Base-by-base conservation (phyloP, 306 rosid species). In the Prunus dulcis region DNA sequence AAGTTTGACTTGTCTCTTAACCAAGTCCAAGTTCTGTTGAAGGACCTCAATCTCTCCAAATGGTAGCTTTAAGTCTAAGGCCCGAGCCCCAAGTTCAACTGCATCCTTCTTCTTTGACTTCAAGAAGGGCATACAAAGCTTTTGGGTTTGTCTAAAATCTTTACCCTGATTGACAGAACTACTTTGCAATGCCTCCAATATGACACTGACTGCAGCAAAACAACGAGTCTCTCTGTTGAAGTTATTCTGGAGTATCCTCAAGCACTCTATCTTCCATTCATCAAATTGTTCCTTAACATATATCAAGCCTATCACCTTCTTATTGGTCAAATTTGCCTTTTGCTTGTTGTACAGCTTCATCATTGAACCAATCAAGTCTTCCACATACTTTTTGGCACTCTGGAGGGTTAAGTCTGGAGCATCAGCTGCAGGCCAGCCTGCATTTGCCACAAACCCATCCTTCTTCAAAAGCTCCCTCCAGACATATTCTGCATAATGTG, bases 291-390 rank as follows among this genome's bases (percentile, higher is more conserved):
- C 97, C 49, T 91, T 91, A 62, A 93, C 92, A 77, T 87, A 93
- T 69, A 93, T 74, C 84, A 93, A 82, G 64, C 96, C 88, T 22
- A 38, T 78, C 65, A 15, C 87, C 79, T 83, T 86, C 81, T 91
- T 91, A 50, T 85, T 87, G 68, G 72, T 91, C 32, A 96, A 85
- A 64, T 93, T 97, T 14, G 69, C 82, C 75, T 79, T 82, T 81
- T 93, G 98, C 86, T 91, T 93, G 74, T 91, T 91, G 80, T 89
- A 96, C 82, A 91, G 87, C 90, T 91, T 93, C 82, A 97, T 91
- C 89, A 89, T 84, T 85, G 84, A 23, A 81, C 83, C 88, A 81
- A 91, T 91, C 0, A 97, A 81, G 50, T 93, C 93, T 79, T 93
- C 97, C 85, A 93, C 80, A 81, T 93, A 93, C 84, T 89, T 83